Evolutionary conservation across 2,329 filamentous ascomycete species (phyloP), one percentile per base, ranked within the genome.

Genomic region (Ambrosiella beaveri): DNA sequence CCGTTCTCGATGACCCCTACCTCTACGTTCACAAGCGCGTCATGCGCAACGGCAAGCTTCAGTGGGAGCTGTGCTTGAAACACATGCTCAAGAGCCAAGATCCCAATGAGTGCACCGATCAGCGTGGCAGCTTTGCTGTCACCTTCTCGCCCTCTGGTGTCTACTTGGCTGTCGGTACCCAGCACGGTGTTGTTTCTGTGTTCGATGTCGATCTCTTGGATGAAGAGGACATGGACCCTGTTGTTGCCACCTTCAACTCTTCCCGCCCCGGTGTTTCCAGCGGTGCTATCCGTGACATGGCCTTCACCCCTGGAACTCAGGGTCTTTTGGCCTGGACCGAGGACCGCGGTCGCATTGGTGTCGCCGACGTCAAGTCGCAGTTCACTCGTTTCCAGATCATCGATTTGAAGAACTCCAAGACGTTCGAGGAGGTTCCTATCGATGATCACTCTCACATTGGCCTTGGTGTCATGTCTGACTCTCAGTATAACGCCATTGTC

Each of bases 291-390:
- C 80, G 93, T 62, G 88, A 89, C 61, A 94, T 97, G 86, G 78
- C 85, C 1, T 98, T 98, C 67, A 89, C 87, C 3, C 90, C 91
- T 0, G 86, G 86, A 1, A 88, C 90, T 0, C 91, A 85, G 74
- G 91, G 96, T 66, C 78, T 98, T 15, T 73, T 98, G 45, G 86
- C 94, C 6, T 97, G 93, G 90, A 87, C 89, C 7, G 93, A 98
- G 69, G 87, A 95, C 65, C 84, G 86, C 62, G 86, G 84, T 2
- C 76, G 82, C 58, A 75, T 90, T 13, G 87, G 85, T 41, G 74
- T 91, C 44, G 84, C 84, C 4, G 87, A 93, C 68, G 71, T 87
- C 54, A 78, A 86, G 37, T 78, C 74, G 63, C 79, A 82, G 19
- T 82, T 88, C 62, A 73, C 77, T 52, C 75, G 80, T 56, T 80